Percentiles rank a stretch among this genome's conserved stretches.
phyloP scores from a whole-genome alignment of 176 grass and related monocot genomes.

The Bolboschoenus planiculmis region DNA sequence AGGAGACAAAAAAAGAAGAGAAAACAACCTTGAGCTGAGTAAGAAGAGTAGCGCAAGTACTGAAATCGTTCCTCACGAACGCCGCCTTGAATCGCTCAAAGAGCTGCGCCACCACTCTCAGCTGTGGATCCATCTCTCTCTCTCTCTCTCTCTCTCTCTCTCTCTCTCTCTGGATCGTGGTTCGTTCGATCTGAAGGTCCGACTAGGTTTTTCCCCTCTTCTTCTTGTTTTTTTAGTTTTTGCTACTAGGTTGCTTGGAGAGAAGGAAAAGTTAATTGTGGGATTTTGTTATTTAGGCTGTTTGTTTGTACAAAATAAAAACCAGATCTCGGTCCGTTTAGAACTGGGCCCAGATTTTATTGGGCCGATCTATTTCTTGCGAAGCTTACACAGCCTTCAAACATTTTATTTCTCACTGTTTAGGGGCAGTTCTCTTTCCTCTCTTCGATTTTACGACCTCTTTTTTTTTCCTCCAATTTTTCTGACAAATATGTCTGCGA shows the following conservation, averaged over 20 bases:
- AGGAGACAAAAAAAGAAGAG: not conserved
- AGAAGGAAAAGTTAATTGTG: conserved; percentile 18
- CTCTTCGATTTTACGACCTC: too few relatives aligned
- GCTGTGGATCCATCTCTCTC: conserved; percentile 37
- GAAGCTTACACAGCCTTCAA: too few relatives aligned
- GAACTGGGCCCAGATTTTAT: not conserved
- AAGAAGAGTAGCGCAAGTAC: conserved; percentile 27
- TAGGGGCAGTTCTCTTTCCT: too few relatives aligned
- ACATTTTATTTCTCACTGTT: too few relatives aligned
- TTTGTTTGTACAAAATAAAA: not conserved
- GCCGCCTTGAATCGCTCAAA: conserved; percentile 51
- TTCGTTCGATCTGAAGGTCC: not conserved
- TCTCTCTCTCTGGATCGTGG: too few relatives aligned
- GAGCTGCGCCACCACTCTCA: conserved; percentile 36
- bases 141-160: not conserved
- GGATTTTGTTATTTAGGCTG: not conserved
- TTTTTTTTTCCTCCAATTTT: too few relatives aligned
- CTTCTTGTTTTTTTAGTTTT: not conserved
- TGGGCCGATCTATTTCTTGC: not conserved
- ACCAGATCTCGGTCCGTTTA: conserved; percentile 6
- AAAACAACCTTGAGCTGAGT: conserved; percentile 58
- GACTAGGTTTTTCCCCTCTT: not conserved
- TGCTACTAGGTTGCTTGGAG: conserved; percentile 23
- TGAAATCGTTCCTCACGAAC: conserved; percentile 36
- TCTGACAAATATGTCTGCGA: too few relatives aligned